A percentile compares a stretch with the other conserved stretches of the same genome.
Evolutionary conservation across 371 early-diverging fungal species (phyloP).

Genomic region (Lichtheimia ornata): DNA sequence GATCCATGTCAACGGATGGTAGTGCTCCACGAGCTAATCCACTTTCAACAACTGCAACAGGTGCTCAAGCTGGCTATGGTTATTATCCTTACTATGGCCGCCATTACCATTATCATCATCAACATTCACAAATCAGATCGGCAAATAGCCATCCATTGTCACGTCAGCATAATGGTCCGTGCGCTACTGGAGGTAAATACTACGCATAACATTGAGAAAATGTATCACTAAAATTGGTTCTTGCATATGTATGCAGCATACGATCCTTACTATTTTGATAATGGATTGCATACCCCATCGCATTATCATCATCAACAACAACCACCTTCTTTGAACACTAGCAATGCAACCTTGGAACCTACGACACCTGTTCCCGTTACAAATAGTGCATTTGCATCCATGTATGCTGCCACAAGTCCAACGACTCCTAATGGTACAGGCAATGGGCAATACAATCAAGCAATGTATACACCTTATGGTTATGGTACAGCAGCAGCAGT

Average conservation of each 20-base stretch:
- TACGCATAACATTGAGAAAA: neutral
- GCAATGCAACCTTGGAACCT: conserved; percentile 8
- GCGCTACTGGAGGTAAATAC: conserved; percentile 10
- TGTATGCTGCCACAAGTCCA: conserved; percentile 6
- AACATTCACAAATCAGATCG: conserved; percentile 3
- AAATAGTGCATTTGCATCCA: neutral
- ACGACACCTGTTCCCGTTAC: conserved; percentile 9
- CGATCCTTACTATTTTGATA: neutral
- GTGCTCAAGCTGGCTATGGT: conserved; percentile 10
- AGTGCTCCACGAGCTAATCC: conserved; percentile 4
- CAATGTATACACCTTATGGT: conserved; percentile 11
- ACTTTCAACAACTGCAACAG: conserved; percentile 8
- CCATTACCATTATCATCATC: conserved; percentile 14
- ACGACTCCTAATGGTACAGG: no score
- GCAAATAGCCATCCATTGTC: conserved; percentile 11
- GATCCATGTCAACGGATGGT: conserved; percentile 20
- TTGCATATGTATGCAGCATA: neutral
- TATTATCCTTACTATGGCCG: conserved; percentile 12
- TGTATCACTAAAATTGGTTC: neutral
- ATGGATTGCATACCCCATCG: conserved; percentile 10
- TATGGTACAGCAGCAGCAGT: conserved; percentile 7
- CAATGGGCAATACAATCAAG: no score
- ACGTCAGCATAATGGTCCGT: conserved; percentile 16
- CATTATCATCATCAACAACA: conserved; percentile 7
- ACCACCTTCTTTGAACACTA: no score